Conservation (phyloP, 257 asterid species). For the Solanum piurae region DNA sequence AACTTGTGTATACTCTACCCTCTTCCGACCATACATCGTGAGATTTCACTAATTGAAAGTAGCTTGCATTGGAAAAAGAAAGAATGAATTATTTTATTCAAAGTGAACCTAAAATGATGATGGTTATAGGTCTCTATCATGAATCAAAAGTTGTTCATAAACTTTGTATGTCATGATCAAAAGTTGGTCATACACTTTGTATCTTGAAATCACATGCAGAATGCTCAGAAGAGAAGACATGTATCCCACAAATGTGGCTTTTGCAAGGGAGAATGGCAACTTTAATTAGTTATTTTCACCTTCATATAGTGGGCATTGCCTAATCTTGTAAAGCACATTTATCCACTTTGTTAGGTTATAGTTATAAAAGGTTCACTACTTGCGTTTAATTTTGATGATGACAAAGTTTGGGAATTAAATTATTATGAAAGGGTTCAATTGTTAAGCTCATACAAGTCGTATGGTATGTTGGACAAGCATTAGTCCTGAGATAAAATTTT, state of each 20-base stretch:
- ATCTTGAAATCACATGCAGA: not conserved
- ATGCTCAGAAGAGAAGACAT: not conserved
- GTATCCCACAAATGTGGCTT: not conserved
- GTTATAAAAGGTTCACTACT: not conserved
- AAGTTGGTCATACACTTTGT: not conserved
- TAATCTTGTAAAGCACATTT: not conserved
- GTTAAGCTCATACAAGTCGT: not conserved
- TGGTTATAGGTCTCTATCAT: not conserved
- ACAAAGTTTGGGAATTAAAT: not conserved
- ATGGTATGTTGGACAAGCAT: not conserved
- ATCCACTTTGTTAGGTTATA: not conserved
- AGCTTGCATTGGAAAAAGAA: not conserved
- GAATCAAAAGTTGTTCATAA: not conserved
- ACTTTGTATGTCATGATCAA: not conserved
- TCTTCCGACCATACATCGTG: not conserved
- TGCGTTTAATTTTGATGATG: not conserved
- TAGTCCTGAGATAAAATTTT: not conserved
- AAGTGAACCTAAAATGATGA: not conserved
- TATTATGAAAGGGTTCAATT: not conserved
- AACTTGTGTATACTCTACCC: no score
- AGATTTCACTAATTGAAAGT: not conserved
- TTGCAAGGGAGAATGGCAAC: not conserved
- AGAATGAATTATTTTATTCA: not conserved
- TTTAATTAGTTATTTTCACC: not conserved
- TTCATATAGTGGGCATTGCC: not conserved